A percentile compares a stretch with the other conserved stretches of the same genome.
These are phyloP conservation scores for Ogataea hybrid DNA, from an alignment of 1,139 yeast genomes.

Conservation along the genomic window DNA sequence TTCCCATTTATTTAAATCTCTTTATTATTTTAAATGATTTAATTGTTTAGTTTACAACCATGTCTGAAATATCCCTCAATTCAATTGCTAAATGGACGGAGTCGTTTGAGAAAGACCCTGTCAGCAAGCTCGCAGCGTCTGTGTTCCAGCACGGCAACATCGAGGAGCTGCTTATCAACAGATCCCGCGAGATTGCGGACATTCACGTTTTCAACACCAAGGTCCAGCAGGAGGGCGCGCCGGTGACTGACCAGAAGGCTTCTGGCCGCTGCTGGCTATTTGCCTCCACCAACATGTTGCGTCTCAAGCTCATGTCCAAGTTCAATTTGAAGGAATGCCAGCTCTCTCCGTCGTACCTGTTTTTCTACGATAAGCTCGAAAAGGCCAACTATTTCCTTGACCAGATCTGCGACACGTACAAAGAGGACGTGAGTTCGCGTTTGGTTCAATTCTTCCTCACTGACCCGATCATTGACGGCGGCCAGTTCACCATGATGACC, in stretches of 20 bases:
- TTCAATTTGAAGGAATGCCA: conserved; percentile 69
- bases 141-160: conserved; percentile 32
- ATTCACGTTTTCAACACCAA: conserved; percentile 54
- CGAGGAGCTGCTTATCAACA: conserved; percentile 39
- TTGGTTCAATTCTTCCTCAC: conserved; percentile 58
- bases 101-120: conserved; percentile 25
- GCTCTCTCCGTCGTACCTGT: conserved; percentile 64
- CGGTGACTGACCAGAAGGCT: conserved; percentile 68
- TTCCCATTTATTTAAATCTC: no score
- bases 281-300: conserved; percentile 72
- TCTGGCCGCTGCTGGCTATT: conserved; percentile 89
- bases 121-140: conserved; percentile 31
- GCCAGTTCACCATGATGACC: conserved; percentile 81
- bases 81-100: conserved; percentile 27
- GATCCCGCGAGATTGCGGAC: conserved; percentile 41
- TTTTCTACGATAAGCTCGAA: conserved; percentile 73
- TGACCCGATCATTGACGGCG: conserved; percentile 77
- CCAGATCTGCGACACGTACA: conserved; percentile 64
- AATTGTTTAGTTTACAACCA: background rate
- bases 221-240: conserved; percentile 64
- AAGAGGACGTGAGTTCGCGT: conserved; percentile 65
- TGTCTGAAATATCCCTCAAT: conserved; percentile 14
- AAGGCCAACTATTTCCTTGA: conserved; percentile 76
- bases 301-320: conserved; percentile 60
- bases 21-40: background rate